These are phyloP conservation scores for Tillandsia fasciculata DNA, from an alignment of 176 grass and related monocot species.

Conservation along the genomic window DNA sequence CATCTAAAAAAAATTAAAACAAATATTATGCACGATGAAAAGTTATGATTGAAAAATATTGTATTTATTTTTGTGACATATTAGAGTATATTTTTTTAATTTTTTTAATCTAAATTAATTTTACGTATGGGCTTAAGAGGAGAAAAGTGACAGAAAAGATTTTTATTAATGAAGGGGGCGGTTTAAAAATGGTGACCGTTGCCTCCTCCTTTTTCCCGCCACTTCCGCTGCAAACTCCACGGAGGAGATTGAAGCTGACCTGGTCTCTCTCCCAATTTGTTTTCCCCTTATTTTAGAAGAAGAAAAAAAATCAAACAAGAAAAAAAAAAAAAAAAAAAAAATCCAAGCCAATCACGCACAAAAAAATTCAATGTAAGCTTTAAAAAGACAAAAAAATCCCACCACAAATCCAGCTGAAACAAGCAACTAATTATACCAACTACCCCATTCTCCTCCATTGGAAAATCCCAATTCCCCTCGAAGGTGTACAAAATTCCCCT, in stretches of 20 bases:
- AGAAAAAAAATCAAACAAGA: too few relatives aligned
- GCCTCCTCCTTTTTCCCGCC: slow-evolving; percentile 7
- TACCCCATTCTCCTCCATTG: slow-evolving; percentile 22
- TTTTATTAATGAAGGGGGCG: neutral
- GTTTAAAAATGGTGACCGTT: neutral
- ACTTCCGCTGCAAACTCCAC: slow-evolving; percentile 1
- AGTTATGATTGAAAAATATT: too few relatives aligned
- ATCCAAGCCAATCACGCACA: neutral
- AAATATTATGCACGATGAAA: too few relatives aligned
- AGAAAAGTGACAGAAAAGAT: too few relatives aligned
- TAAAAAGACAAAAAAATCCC: neutral
- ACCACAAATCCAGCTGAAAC: neutral
- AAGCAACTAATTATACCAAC: slow-evolving; percentile 45
- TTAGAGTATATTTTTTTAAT: too few relatives aligned
- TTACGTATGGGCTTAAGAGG: too few relatives aligned
- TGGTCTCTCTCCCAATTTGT: neutral
- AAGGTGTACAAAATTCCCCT: neutral
- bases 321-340: neutral
- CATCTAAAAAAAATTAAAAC: too few relatives aligned
- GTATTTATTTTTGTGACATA: too few relatives aligned
- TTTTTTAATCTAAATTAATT: too few relatives aligned
- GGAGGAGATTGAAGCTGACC: neutral
- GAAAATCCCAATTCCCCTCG: slow-evolving; percentile 34
- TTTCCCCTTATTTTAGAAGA: neutral
- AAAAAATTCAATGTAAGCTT: neutral